Base-by-base conservation (phyloP, 106 monocot genomes). In the Triglochin maritima region DNA sequence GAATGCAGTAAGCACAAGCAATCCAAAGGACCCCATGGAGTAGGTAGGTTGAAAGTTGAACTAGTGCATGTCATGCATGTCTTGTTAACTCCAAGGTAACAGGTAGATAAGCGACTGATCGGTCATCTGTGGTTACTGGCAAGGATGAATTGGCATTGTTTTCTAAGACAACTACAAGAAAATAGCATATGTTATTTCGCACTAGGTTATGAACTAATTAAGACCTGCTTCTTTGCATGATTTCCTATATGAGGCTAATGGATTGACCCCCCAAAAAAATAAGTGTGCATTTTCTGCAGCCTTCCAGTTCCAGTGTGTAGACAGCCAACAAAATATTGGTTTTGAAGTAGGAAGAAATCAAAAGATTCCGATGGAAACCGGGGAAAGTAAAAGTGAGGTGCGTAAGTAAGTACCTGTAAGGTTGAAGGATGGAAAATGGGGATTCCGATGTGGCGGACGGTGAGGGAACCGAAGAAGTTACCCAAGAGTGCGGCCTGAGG, bases 381-480 rank as follows among this genome's bases (percentile, higher is more conserved):
- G 14, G 59, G 50, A 65, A 12, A 14, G 57, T 44, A 13, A 13
- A 46, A 73, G n/a, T n/a, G n/a, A n/a, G n/a, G n/a, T n/a, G n/a
- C n/a, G n/a, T n/a, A n/a, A n/a, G n/a, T n/a, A n/a, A n/a, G 4
- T 55, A 96, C 95, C 90, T 96, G 79, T 61, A 96, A 16, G 68
- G 91, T 75, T 46, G 29, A 49, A 17, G 8, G 75, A 11, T 86
- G 80, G 71, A 96, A 91, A 41, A 74, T 80, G 17, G 95, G 95
- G 5, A 96, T 60, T 5, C 95, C 95, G 17, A 91, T 75, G 66
- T 96, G 95, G 16, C 76, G 71, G 3, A 96, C 91, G 9, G 95
- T 86, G 58, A 86, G 70, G 5, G 95, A 79, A 41, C 95, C 95
- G 29, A 90, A 83, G 70, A 91, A 88, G 65, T 96, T 96, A 7